These are phyloP conservation scores for Coemansia sp. DNA, from an alignment of 192 early-diverging fungal species.

Conservation along the genomic window DNA sequence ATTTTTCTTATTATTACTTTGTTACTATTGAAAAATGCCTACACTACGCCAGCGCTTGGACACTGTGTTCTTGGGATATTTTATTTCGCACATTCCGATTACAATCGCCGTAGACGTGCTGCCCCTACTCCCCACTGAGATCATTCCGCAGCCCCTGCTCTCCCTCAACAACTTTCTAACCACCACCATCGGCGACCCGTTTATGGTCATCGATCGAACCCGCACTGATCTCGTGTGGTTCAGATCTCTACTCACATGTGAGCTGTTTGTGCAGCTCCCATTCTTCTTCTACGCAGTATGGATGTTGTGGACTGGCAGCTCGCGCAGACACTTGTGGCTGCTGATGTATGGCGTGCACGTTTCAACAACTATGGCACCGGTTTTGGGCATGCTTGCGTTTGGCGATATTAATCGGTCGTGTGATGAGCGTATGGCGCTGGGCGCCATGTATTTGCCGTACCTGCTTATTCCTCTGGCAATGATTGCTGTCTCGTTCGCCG, in stretches of 20 bases:
- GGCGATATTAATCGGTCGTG: constrained; percentile 51
- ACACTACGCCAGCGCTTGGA: constrained; percentile 51
- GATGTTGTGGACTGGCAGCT: constrained; percentile 53
- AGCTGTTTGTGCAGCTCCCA: constrained; percentile 65
- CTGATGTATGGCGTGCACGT: constrained; percentile 73
- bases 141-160: constrained; percentile 31
- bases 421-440: constrained; percentile 43
- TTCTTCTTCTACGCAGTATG: constrained; percentile 66
- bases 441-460: constrained; percentile 69
- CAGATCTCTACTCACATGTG: constrained; percentile 60
- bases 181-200: constrained; percentile 60
- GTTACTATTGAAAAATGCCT: neutral
- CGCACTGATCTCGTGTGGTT: constrained; percentile 61
- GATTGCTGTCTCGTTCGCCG: constrained; percentile 32
- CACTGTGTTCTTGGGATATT: constrained; percentile 64
- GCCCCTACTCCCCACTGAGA: constrained; percentile 53
- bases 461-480: constrained; percentile 64
- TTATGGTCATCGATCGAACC: constrained; percentile 51
- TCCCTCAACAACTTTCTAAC: constrained; percentile 53
- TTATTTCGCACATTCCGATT: constrained; percentile 70
- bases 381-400: constrained; percentile 57
- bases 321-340: constrained; percentile 47
- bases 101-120: constrained; percentile 62
- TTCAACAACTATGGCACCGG: constrained; percentile 64
- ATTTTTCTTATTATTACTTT: neutral